Evolutionary conservation across 495 filamentous ascomycete genomes (phyloP).

Genomic region (Parmelia sp.): DNA sequence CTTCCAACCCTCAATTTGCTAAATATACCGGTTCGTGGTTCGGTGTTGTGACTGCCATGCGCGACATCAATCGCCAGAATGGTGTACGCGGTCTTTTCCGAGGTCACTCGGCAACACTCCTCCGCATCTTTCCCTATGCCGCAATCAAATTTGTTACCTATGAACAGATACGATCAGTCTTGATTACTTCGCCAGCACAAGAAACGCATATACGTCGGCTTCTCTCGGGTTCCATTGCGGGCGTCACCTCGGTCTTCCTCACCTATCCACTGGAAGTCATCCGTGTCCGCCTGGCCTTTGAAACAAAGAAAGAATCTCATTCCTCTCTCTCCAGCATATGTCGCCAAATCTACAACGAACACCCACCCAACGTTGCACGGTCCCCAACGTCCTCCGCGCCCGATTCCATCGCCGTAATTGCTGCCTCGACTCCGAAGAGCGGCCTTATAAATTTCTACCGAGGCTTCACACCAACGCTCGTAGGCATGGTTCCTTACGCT

Average conservation of each 20-base stretch:
- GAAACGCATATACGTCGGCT: constrained; percentile 78
- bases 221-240: constrained; percentile 71
- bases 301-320: constrained; percentile 65
- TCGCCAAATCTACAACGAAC: constrained; percentile 77
- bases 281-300: constrained; percentile 86
- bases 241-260: constrained; percentile 84
- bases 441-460: constrained; percentile 90
- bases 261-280: constrained; percentile 94
- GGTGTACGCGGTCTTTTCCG: constrained; percentile 75
- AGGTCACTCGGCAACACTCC: constrained; percentile 86
- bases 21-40: constrained; percentile 87
- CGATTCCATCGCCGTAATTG: constrained; percentile 32
- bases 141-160: constrained; percentile 97
- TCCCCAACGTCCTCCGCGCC: constrained; percentile 23
- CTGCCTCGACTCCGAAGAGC: constrained; percentile 43
- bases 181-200: constrained; percentile 63
- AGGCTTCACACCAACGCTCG: constrained; percentile 80
- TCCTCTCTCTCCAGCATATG: constrained; percentile 66
- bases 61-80: constrained; percentile 70
- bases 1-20: constrained; percentile 84
- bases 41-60: constrained; percentile 69
- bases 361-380: constrained; percentile 28
- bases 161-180: constrained; percentile 75
- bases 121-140: constrained; percentile 95
- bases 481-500: constrained; percentile 95